Evolutionary conservation across 2,329 filamentous ascomycete genomes (phyloP), one percentile per base, ranked within the genome.

Genomic region (Alternaria sp.): DNA sequence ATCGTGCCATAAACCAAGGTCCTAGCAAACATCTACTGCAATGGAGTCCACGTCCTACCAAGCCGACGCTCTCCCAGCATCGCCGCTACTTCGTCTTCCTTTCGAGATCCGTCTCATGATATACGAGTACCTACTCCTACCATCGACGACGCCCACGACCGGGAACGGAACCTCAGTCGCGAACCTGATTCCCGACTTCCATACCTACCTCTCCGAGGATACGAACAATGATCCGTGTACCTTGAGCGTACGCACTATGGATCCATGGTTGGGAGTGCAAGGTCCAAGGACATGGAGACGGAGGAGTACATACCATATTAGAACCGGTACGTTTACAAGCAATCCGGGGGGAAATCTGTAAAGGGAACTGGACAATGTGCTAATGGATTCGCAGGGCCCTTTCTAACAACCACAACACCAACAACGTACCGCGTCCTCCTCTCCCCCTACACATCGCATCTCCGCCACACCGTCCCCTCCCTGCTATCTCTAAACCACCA

Each of bases 401-500:
- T 83, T 63, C 74, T 80, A 39, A 78, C 78, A 51, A 79, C 77
- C 22, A 81, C 79, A 55, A 77, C 79, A 52, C 68, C 83, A 54
- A 88, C 87, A 7, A 88, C 87, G 5, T 89, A 89, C 74, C 78
- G 79, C 51, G 78, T 85, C 46, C 75, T 81, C 44, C 80, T 83
- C 54, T 79, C 78, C 9, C 74, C 63, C 71, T 77, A 74, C 61
- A 85, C 75, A 71, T 80, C 30, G 68, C 82, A 51, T 78, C 85
- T 67, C 77, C 87, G 81, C 68, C 75, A 51, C 68, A 79, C 71
- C 3, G 63, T 76, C 16, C 69, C 73, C 26, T 70, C 66, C 0
- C 68, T 77, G 7, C 69, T 76, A 22, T 42, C 62, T 8, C 57
- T 75, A 11, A 70, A 67, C 48, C 73, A 68, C 3, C 72, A 78